A percentile compares a stretch with the other conserved stretches of the same genome.
These are phyloP conservation scores for Akanthomyces muscarius DNA, from an alignment of 2,329 filamentous ascomycete species.

Conservation along the genomic window DNA sequence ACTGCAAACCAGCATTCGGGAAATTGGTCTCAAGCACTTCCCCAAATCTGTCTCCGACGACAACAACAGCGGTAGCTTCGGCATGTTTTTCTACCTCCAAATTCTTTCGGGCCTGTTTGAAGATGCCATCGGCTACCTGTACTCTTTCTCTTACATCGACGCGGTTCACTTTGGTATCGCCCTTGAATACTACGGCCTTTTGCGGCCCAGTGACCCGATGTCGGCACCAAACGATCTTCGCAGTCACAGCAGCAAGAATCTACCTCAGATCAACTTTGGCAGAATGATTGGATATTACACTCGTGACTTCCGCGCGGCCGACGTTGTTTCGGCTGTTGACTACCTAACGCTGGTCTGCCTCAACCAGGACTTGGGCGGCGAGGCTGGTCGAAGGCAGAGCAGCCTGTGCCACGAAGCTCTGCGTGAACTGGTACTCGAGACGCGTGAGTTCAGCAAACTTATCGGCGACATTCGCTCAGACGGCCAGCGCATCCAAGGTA, in stretches of 20 bases:
- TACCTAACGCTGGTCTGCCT: constrained; percentile 90
- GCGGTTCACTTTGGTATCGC: constrained; percentile 93
- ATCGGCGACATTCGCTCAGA: constrained; percentile 88
- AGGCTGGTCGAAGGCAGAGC: constrained; percentile 71
- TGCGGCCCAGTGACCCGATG: constrained; percentile 80
- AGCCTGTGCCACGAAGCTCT: constrained; percentile 87
- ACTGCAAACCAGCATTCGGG: constrained; percentile 74
- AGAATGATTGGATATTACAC: constrained; percentile 94
- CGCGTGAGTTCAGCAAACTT: constrained; percentile 88
- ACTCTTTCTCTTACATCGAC: constrained; percentile 85
- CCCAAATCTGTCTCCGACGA: constrained; percentile 75
- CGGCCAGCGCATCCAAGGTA: constrained; percentile 77
- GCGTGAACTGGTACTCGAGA: constrained; percentile 92
- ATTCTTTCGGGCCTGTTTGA: constrained; percentile 91
- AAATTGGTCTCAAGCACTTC: constrained; percentile 91
- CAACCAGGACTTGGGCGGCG: constrained; percentile 75
- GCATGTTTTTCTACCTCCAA: constrained; percentile 91
- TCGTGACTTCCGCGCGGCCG: constrained; percentile 86
- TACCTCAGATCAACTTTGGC: constrained; percentile 88
- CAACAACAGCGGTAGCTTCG: constrained; percentile 70
- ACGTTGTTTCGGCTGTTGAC: constrained; percentile 85
- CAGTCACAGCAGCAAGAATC: constrained; percentile 61
- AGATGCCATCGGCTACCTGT: constrained; percentile 85
- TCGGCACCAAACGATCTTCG: constrained; percentile 67
- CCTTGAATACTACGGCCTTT: constrained; percentile 81